Evolutionary conservation across 495 filamentous ascomycete species (phyloP), one percentile per base, ranked within the genome.

Genomic region (Hyaloscypha bicolor): DNA sequence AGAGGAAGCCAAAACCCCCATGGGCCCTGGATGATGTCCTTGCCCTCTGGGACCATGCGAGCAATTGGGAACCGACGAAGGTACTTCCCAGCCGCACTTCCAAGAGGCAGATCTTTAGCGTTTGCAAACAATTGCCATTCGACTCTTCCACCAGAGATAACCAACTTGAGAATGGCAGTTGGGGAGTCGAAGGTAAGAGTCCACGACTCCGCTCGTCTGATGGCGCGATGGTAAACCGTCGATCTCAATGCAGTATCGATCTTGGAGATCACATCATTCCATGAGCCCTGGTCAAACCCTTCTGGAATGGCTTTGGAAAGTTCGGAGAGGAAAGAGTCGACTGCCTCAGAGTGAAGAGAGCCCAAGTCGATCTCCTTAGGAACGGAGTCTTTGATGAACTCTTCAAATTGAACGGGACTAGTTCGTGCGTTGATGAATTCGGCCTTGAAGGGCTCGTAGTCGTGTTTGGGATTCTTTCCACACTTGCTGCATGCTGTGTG

Each of bases 111-210:
- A 8, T 62, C 57, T 0, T 74, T 71, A 25, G 82, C 72, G 55
- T 83, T 85, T 16, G 82, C 83, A 68, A 78, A 90, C 3, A 90
- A 66, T 0, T 76, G 72, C 88, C 88, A 91, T 57, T 86, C 73
- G 3, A 81, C 66, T n/a, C 71, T 69, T 2, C 65, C 52, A 19
- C 70, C 48, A 31, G 74, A 71, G 29, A 91, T 78, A 0, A 81
- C 62, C 31, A 91, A 74, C 32, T 86, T 77, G 45, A 90, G 72
- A 60, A 71, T 78, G 4, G 83, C 80, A 58, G 71, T 30, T 2
- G 73, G 66, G 6, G 87, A 82, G 29, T 83, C 77, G 60, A 87
- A 91, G 6, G 69, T 64, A 4, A 83, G 78, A 14, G 78, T 83
- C 87, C 88, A 90, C 25, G 70, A 68, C 30, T 82, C 76, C 16